Evolutionary conservation across 116 monocot species (phyloP), one percentile per base, ranked within the genome.

Genomic region (Papilionanthe hybrid): DNA sequence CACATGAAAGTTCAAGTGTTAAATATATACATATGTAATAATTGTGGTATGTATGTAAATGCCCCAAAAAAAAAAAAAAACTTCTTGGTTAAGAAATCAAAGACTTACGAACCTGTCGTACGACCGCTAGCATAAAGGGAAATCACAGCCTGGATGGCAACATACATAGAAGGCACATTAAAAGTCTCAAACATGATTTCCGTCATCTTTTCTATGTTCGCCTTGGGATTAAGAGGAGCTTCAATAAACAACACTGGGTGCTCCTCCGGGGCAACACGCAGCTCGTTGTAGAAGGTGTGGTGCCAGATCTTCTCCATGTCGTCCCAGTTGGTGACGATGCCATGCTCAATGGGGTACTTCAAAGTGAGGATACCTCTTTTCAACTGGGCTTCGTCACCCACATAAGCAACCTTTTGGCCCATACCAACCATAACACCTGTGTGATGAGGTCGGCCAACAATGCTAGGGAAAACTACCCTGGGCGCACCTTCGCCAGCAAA

Each of bases 101-200:
- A 20, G 43, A 27, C 17, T 72, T 75, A 83, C 86, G 9, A 66
- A 83, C 86, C 83, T 9, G 86, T 86, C 81, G 86, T 86, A 47
- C 83, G 83, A 8, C 86, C 86, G 73, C 86, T 86, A 13, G 86
- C 86, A 55, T 83, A 86, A 19, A 86, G 78, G n/a, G 86, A 83
- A 37, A 86, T 78, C 49, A 86, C 86, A 6, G 86, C 86, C 42
- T 86, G 86, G 30, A 86, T 86, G 2, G 86, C 86, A 29, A 86
- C 86, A 74, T 86, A 86, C 86, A 86, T 86, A 25, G 86, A 81
- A 45, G 86, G 86, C 15, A 55, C 77, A 76, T 86, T 86, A 43
- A 86, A 86, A n/a, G 86, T 80, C 76, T 86, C 85, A 76, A 86
- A 86, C 85, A 86, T 86, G 78, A 83, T 83, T 49, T 87, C 83